Percentiles rank a stretch among this genome's conserved stretches.
Conservation (phyloP, 306 rosid species). For the Corylus heterophylla region DNA sequence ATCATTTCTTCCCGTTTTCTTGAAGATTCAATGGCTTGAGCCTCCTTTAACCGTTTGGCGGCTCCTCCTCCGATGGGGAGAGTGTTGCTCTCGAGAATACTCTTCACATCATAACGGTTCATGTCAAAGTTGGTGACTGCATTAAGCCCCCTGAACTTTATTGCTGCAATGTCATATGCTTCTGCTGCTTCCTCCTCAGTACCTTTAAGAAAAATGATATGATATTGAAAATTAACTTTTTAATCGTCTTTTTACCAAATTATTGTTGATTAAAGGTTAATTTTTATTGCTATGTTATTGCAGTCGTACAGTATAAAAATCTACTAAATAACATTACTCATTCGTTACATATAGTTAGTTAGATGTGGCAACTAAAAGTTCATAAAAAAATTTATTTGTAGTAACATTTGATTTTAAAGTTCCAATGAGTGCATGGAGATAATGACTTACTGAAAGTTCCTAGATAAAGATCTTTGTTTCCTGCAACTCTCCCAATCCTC, state of each 20-base stretch:
- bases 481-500: conserved; percentile 97
- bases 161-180: conserved; percentile 96
- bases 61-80: conserved; percentile 98
- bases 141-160: conserved; percentile 87
- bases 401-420: neutral
- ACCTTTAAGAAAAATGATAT: conserved; percentile 31
- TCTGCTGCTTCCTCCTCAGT: conserved; percentile 99
- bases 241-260: too few species aligned
- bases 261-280: too few species aligned
- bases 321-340: too few species aligned
- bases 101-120: conserved; percentile 92
- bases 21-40: conserved; percentile 84
- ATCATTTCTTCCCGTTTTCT: conserved; percentile 83
- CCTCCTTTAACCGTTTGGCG: conserved; percentile 86
- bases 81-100: conserved; percentile 83
- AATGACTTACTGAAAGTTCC: conserved; percentile 90
- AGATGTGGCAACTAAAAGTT: too few species aligned
- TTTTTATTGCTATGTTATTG: too few species aligned
- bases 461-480: conserved; percentile 96
- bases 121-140: conserved; percentile 97
- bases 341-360: too few species aligned
- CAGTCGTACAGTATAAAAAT: too few species aligned
- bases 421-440: conserved; percentile 4
- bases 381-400: neutral
- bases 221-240: too few species aligned